Evolutionary conservation across 2,329 filamentous ascomycete genomes (phyloP).

Genomic region (Xylaria sp.): DNA sequence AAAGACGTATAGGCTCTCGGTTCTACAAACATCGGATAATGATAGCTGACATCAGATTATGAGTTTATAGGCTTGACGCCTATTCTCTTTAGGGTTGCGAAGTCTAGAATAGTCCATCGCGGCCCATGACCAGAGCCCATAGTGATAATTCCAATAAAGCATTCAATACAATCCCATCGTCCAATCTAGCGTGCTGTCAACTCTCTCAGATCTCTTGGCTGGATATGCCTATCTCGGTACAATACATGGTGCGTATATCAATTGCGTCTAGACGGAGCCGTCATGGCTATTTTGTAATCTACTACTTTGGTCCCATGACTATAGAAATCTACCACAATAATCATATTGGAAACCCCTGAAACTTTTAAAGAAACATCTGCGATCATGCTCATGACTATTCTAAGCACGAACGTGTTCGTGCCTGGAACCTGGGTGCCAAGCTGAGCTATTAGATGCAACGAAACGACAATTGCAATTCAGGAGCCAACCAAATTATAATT

Average conservation of each 20-base stretch:
- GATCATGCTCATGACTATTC: background rate
- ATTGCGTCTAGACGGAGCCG: slow-evolving; percentile 4
- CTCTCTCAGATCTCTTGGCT: slow-evolving; percentile 10
- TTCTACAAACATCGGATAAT: background rate
- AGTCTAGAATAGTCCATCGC: slow-evolving; percentile 20
- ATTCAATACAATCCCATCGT: slow-evolving; percentile 8
- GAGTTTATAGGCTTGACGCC: background rate
- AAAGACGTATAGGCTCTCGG: too few species aligned
- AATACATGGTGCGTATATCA: slow-evolving; percentile 3
- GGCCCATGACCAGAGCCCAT: slow-evolving; percentile 10
- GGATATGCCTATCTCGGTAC: background rate
- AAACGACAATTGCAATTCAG: slow-evolving; percentile 19
- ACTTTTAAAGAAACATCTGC: background rate
- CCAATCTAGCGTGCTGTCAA: background rate
- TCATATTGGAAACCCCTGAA: too few species aligned
- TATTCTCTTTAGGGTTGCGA: background rate
- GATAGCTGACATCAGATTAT: background rate
- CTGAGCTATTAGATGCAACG: slow-evolving; percentile 2
- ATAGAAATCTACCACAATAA: background rate
- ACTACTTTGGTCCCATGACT: slow-evolving; percentile 10
- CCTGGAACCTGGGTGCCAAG: slow-evolving; percentile 15
- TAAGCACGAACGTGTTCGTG: background rate
- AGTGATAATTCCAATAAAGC: background rate
- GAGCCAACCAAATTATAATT: slow-evolving; percentile 14
- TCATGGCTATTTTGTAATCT: background rate